Evolutionary conservation across 192 early-diverging fungal species (phyloP).

Genomic region (Backusella sp.): DNA sequence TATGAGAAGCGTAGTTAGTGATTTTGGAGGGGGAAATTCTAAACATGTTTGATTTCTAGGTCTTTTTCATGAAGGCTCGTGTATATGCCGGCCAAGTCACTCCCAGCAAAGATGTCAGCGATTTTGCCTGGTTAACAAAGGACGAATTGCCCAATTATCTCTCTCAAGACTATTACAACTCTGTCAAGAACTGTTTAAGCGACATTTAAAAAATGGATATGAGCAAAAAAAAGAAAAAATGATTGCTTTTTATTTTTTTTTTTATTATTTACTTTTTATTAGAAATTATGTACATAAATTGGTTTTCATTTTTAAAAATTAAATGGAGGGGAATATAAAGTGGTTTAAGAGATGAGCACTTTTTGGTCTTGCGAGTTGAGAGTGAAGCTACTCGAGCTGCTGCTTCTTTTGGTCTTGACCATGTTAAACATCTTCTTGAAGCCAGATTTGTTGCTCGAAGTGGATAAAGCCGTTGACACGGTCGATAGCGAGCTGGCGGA

Average conservation of each 20-base stretch:
- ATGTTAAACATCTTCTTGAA: slow-evolving; percentile 10
- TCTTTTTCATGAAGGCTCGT: slow-evolving; percentile 80
- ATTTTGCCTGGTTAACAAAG: slow-evolving; percentile 82
- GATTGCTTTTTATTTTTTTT: not conserved
- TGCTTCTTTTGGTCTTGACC: not conserved
- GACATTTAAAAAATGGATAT: slow-evolving; percentile 36
- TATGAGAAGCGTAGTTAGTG: no score
- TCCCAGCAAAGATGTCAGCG: slow-evolving; percentile 52
- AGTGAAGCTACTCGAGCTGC: not conserved
- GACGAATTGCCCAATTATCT: slow-evolving; percentile 64
- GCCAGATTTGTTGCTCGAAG: slow-evolving; percentile 3
- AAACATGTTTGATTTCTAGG: slow-evolving; percentile 29
- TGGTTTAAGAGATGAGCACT: not conserved
- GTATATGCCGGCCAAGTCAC: slow-evolving; percentile 65
- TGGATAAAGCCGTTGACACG: not conserved
- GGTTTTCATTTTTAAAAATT: not conserved
- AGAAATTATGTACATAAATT: slow-evolving; percentile 1
- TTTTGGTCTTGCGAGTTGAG: not conserved
- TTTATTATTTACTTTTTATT: not conserved
- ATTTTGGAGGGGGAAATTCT: no score
- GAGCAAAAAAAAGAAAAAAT: not conserved
- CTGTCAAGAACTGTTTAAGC: slow-evolving; percentile 57
- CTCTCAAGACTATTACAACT: slow-evolving; percentile 50
- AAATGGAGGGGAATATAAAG: not conserved
- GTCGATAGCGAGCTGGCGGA: not conserved